These are phyloP conservation scores for Mycena galopus DNA, from an alignment of 768 basidiomycete genomes.

Conservation along the genomic window DNA sequence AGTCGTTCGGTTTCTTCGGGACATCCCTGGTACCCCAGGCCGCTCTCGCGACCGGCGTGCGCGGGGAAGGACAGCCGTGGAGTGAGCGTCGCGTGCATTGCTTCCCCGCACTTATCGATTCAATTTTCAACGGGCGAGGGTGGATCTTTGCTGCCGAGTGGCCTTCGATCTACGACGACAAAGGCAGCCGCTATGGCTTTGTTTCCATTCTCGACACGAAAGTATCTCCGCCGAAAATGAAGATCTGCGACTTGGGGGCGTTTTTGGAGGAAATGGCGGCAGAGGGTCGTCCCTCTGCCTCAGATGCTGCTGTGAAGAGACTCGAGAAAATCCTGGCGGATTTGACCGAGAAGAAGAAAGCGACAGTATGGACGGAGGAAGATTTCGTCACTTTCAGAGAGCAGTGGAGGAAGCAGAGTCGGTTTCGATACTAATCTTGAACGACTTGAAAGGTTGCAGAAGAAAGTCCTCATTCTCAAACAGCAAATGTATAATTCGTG, in stretches of 20 bases:
- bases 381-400: slow-evolving; percentile 2
- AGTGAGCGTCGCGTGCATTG: slow-evolving; percentile 33
- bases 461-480: background rate
- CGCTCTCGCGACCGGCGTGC: slow-evolving; percentile 33
- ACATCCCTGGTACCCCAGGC: slow-evolving; percentile 31
- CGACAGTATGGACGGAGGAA: slow-evolving; percentile 11
- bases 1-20: background rate
- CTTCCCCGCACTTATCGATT: slow-evolving; percentile 11
- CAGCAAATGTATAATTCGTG: background rate
- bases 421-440: background rate
- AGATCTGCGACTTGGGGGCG: slow-evolving; percentile 28
- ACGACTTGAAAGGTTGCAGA: background rate
- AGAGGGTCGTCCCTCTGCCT: slow-evolving; percentile 40
- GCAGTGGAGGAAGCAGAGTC: background rate
- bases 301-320: slow-evolving; percentile 32
- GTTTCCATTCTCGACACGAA: background rate
- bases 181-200: slow-evolving; percentile 4
- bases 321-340: slow-evolving; percentile 30
- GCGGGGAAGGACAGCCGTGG: slow-evolving; percentile 36
- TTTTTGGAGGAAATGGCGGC: slow-evolving; percentile 41
- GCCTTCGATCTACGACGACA: background rate
- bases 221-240: slow-evolving; percentile 13
- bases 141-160: slow-evolving; percentile 39
- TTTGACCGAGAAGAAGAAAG: background rate
- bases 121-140: slow-evolving; percentile 23